Percentiles rank a stretch among this genome's conserved stretches.
phyloP scores from a whole-genome alignment of 202 grass and related monocot genomes.

The Cymbopogon flexuosus region DNA sequence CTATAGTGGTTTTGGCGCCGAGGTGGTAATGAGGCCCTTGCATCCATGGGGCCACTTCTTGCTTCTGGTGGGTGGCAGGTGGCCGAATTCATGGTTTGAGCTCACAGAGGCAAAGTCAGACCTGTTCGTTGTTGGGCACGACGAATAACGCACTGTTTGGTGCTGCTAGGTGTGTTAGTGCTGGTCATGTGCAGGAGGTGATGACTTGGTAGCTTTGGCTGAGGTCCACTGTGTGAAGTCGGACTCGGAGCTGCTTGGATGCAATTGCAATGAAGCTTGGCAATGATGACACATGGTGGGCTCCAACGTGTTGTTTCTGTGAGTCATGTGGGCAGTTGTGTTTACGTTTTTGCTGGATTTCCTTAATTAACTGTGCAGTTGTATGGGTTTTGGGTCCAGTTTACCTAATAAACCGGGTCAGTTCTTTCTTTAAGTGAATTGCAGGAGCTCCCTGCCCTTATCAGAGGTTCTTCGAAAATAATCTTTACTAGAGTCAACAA shows the following conservation, averaged over 20 bases:
- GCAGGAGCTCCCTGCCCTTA: neutral
- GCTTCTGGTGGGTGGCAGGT: neutral
- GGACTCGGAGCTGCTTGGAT: neutral
- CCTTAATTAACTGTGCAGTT: neutral
- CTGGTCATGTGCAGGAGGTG: neutral
- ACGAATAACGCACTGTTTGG: neutral
- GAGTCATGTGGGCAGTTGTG: neutral
- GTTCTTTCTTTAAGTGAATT: neutral
- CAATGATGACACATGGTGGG: neutral
- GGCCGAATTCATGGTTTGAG: neutral
- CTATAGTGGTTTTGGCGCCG: no score
- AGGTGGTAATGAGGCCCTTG: neutral
- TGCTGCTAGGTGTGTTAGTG: neutral
- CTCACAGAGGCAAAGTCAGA: neutral
- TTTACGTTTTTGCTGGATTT: neutral
- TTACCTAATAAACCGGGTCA: neutral
- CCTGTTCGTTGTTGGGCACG: neutral
- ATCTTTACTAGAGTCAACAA: conserved; percentile 1
- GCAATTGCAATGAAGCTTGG: neutral
- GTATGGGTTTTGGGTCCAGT: neutral
- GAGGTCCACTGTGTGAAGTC: neutral
- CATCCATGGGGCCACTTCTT: neutral
- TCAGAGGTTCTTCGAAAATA: neutral
- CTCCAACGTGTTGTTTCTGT: neutral
- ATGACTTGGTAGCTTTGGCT: neutral